These are phyloP conservation scores for Neurospora sp. DNA, from an alignment of 495 filamentous ascomycete genomes.

Conservation along the genomic window DNA sequence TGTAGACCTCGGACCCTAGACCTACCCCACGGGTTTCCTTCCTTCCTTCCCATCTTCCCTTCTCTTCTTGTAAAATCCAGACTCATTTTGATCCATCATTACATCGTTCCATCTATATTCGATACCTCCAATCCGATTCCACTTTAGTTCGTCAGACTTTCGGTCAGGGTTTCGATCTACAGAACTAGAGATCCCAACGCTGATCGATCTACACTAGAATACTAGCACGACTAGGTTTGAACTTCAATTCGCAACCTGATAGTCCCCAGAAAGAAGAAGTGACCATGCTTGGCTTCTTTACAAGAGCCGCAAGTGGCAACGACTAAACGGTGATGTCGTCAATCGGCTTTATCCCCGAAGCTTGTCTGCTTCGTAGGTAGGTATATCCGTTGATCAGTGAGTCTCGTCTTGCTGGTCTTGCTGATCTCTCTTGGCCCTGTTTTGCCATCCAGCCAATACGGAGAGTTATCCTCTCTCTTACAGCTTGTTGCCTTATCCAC, in stretches of 20 bases:
- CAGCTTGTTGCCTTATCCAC: neutral
- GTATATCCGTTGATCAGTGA: neutral
- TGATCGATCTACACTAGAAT: neutral
- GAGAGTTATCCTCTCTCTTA: neutral
- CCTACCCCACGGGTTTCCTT: neutral
- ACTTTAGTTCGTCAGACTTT: neutral
- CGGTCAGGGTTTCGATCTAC: neutral
- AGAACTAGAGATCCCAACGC: neutral
- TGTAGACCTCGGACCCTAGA: neutral
- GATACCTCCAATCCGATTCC: neutral
- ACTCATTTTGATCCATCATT: neutral
- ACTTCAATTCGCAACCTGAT: neutral
- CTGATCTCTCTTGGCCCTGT: neutral
- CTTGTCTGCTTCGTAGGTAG: neutral
- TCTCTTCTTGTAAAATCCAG: neutral
- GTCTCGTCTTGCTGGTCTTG: neutral
- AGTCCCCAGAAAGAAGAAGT: neutral
- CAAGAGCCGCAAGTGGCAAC: neutral
- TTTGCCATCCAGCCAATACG: neutral
- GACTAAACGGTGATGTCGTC: neutral
- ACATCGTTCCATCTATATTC: neutral
- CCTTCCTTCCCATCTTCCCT: neutral
- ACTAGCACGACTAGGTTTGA: neutral
- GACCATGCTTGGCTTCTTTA: neutral
- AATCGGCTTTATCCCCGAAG: neutral